These are phyloP conservation scores for Solanum habrochaites DNA, from an alignment of 257 asterid species.

Conservation along the genomic window DNA sequence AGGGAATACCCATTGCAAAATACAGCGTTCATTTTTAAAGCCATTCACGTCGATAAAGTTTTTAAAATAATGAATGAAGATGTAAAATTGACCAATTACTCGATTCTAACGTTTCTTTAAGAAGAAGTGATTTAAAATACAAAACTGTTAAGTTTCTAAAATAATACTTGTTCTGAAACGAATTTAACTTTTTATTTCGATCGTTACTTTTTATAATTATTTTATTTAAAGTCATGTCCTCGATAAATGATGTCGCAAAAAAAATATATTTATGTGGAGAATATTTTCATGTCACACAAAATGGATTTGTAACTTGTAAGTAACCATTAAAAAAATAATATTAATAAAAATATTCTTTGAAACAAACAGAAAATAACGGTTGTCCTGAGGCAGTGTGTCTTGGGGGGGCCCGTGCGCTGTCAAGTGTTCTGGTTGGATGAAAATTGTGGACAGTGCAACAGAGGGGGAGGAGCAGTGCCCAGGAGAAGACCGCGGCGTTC, in stretches of 20 bases:
- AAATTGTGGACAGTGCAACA: no score
- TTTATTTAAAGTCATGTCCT: background rate
- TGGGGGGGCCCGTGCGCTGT: background rate
- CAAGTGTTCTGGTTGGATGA: background rate
- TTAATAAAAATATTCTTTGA: background rate
- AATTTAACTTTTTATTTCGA: accelerated
- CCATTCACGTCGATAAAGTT: no score
- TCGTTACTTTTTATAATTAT: background rate
- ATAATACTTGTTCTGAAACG: background rate
- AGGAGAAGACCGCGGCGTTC: no score
- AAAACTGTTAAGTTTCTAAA: background rate
- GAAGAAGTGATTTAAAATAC: background rate
- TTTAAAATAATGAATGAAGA: background rate
- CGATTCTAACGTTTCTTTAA: background rate
- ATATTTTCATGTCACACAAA: background rate
- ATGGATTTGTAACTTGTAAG: background rate
- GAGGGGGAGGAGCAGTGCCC: no score
- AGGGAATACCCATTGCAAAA: no score
- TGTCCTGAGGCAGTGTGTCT: no score
- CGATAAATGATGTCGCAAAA: background rate
- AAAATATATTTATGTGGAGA: background rate
- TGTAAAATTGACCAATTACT: background rate
- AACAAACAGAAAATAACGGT: background rate
- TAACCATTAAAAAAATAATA: background rate
- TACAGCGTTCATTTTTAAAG: no score